Base-by-base conservation (phyloP, 495 filamentous ascomycete genomes). In the Penicillium waksmanii region DNA sequence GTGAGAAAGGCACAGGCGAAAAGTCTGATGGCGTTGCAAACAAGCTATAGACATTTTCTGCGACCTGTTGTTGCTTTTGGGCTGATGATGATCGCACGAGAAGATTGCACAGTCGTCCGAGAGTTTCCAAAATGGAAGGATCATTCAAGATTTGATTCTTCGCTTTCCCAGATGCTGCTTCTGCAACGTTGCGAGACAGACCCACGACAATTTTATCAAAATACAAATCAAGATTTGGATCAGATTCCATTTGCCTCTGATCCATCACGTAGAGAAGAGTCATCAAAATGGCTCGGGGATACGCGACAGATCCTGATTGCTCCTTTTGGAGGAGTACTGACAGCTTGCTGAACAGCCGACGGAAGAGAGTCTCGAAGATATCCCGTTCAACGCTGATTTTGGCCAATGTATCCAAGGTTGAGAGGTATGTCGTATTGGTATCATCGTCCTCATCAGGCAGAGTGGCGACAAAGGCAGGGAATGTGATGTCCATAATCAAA, bases 401-500 rank as follows among this genome's bases (percentile, higher is more conserved):
- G 4, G 89, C 89, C 49, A 92, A 78, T 1, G 76, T 85, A 65
- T 90, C 89, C 15, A 92, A 71, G 1, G 85, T 86, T 4, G 81
- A 67, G n/a, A 83, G 50, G 63, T 89, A 89, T 3, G 66, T 60
- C 18, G 65, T 62, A 31, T 72, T 74, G 0, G 66, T 66, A 10
- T 76, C 74, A 25, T 80, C 71, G 51, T 82, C 82, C 21, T 73
- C 71, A 48, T 90, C 87, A 4, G 89, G 89, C 2, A 92, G 74
- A 27, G 83, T 82, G 1, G 88, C 88, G 75, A 91, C 84, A 64
- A 92, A 90, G 10, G 85, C 84, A 13, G 89, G 89, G 70, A 92
- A 87, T 0, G 88, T 89, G 33, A 87, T 86, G 51, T 90, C 82
- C 71, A 89, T 83, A 18, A 92, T 85, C 23, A 88, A 68, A n/a